Conservation (phyloP, 106 monocot species). For the Ottelia alismoides region DNA sequence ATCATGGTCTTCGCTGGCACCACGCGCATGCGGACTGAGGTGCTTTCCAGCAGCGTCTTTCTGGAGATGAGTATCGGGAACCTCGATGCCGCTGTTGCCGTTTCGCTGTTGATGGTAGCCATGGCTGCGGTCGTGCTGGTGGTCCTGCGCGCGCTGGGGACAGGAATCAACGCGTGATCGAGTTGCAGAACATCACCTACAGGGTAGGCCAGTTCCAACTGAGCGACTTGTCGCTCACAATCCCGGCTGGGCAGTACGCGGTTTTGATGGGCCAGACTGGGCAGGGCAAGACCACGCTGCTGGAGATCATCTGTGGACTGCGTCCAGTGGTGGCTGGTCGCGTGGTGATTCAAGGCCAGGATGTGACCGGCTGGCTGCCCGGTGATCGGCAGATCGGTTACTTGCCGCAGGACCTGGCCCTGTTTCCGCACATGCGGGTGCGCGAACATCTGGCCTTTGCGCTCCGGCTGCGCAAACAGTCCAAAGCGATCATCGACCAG, state of each 20-base stretch:
- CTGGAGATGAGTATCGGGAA: neutral
- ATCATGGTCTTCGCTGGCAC: neutral
- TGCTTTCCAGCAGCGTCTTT: neutral
- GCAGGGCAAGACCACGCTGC: neutral
- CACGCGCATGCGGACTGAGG: neutral
- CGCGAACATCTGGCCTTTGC: neutral
- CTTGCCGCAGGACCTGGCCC: neutral
- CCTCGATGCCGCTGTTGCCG: neutral
- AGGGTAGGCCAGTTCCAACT: too few species aligned
- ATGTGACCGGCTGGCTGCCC: neutral
- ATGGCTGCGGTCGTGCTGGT: neutral
- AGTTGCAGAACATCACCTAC: neutral
- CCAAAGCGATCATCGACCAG: neutral
- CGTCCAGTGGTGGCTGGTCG: too few species aligned
- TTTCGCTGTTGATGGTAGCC: neutral
- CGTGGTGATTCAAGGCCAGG: neutral
- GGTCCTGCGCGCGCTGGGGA: neutral
- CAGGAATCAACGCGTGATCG: neutral
- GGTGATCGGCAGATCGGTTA: neutral
- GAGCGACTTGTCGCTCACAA: neutral
- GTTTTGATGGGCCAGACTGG: neutral
- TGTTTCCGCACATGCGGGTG: neutral
- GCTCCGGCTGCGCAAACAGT: neutral
- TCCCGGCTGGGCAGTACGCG: neutral
- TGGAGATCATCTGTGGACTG: neutral